Evolutionary conservation across 352 stramenopile genomes (phyloP), one percentile per base, ranked within the genome.

Genomic region (Globisporangium canariense): DNA sequence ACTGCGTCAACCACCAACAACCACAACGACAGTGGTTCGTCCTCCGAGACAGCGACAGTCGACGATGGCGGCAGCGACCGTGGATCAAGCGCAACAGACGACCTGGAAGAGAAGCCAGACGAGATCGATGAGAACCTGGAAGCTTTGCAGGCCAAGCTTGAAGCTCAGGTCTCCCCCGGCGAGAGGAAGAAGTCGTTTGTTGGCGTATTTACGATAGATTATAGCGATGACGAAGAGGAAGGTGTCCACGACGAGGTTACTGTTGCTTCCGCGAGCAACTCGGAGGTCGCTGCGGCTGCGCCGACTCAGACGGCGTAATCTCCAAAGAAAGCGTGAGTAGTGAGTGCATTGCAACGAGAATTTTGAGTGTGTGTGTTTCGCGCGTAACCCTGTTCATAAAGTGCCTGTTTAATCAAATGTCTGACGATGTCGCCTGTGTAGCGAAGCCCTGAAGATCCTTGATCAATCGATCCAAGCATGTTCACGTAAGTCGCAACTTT

Each of bases 181-280:
- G 71, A 76, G 30, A 34, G 64, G 25, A 78, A 84, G 47, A 76
- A 76, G 66, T 60, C 50, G 28, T 91, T 91, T 65, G 80, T 89
- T 18, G 83, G 78, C 16, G 80, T 91, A 55, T 91, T 91, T 60
- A 91, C 83, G 52, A 91, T 91, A 74, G 82, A 89, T 60, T 87
- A 91, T 66, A 91, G 82, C 60, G 83, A 91, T 49, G 80, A 90
- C 57, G 80, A 91, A 65, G 78, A 86, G 14, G 76, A 86, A 13
- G 57, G 74, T n/a, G 66, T 41, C 8, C 56, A 41, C 18, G 58
- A 60, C 3, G 40, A n/a, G 9, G 41, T 4, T n/a, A 18, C n/a
- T 20, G 36, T 45, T 41, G 25, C 16, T 20, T 38, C 10, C 30
- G 51, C 8, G 11, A 47, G 30, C 32, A 58, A 32, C 32, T 58